Evolutionary conservation across 2,329 filamentous ascomycete genomes (phyloP).

Genomic region (Aspergillus sp.): DNA sequence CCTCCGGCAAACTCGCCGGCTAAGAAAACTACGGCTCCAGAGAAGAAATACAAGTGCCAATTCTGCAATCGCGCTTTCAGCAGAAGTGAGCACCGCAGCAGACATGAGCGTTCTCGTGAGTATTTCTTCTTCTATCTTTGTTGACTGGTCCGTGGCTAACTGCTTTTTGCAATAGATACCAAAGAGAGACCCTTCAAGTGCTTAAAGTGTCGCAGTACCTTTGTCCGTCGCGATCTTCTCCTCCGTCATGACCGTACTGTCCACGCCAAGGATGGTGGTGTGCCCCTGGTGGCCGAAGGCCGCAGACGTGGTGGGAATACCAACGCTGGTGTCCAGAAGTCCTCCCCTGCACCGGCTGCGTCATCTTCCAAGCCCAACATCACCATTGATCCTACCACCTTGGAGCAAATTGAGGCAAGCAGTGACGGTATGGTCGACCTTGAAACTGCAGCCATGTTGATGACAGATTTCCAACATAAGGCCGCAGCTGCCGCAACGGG

Average conservation of each 20-base stretch:
- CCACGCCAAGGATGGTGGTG: conserved; percentile 93
- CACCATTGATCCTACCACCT: conserved; percentile 71
- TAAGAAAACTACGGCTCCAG: conserved; percentile 76
- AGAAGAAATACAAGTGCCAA: conserved; percentile 99
- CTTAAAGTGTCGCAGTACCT: conserved; percentile 95
- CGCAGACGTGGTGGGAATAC: conserved; percentile 53
- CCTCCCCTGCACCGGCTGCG: conserved; percentile 31
- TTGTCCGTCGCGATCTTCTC: conserved; percentile 91
- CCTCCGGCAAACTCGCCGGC: conserved; percentile 63
- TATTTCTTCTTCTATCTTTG: conserved; percentile 25
- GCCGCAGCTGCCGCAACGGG: conserved; percentile 59
- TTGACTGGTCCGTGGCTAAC: conserved; percentile 1
- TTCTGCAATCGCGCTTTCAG: conserved; percentile 97
- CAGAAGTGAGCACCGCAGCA: conserved; percentile 89
- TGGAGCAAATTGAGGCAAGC: conserved; percentile 88
- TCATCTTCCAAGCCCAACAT: conserved; percentile 71
- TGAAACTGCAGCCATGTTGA: conserved; percentile 95
- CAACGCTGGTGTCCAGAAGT: conserved; percentile 28
- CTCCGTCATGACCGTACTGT: conserved; percentile 96
- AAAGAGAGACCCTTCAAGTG: conserved; percentile 99
- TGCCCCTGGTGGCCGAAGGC: conserved; percentile 86
- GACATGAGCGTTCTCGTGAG: conserved; percentile 97
- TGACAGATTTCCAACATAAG: conserved; percentile 97
- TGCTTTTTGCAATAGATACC: conserved; percentile 57
- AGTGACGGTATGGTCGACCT: conserved; percentile 89